Conservation (phyloP, 1,284 basidiomycete species). For the Termitomyces sp. region DNA sequence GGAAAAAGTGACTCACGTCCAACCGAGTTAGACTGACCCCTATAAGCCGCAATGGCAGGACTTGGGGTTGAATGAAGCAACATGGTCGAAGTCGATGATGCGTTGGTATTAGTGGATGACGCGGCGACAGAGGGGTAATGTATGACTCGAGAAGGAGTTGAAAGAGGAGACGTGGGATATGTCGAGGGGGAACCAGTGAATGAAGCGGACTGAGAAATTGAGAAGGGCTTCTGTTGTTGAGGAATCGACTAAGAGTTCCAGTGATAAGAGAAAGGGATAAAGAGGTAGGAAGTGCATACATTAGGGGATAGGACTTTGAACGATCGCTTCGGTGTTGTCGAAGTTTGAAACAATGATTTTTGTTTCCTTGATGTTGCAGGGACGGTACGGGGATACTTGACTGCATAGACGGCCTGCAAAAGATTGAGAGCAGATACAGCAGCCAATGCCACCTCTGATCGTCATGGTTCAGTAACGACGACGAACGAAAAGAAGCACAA, state of each 20-base stretch:
- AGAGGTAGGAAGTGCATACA: slow-evolving; percentile 29
- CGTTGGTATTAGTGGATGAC: slow-evolving; percentile 33
- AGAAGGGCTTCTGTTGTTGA: slow-evolving; percentile 51
- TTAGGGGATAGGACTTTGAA: slow-evolving; percentile 42
- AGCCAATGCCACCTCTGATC: slow-evolving; percentile 40
- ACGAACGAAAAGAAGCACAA: neutral
- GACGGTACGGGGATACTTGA: slow-evolving; percentile 47
- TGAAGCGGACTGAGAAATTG: slow-evolving; percentile 31
- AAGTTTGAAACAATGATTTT: slow-evolving; percentile 30
- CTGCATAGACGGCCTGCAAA: slow-evolving; percentile 45
- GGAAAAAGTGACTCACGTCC: slow-evolving; percentile 30
- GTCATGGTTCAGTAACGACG: neutral
- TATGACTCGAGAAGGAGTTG: slow-evolving; percentile 42
- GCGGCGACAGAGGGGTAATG: slow-evolving; percentile 37
- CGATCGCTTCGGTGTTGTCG: slow-evolving; percentile 33
- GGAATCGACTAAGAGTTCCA: slow-evolving; percentile 39
- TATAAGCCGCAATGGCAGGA: slow-evolving; percentile 37
- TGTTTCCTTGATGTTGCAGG: slow-evolving; percentile 36
- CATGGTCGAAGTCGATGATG: slow-evolving; percentile 32
- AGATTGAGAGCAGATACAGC: slow-evolving; percentile 45
- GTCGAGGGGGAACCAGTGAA: slow-evolving; percentile 22
- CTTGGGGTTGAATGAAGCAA: slow-evolving; percentile 39
- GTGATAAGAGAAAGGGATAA: neutral
- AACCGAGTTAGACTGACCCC: slow-evolving; percentile 29
- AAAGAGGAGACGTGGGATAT: slow-evolving; percentile 46